Percentiles rank a stretch among this genome's conserved stretches.
These are phyloP conservation scores for Aspergillus campestris DNA, from an alignment of 495 filamentous ascomycete species.

Conservation along the genomic window DNA sequence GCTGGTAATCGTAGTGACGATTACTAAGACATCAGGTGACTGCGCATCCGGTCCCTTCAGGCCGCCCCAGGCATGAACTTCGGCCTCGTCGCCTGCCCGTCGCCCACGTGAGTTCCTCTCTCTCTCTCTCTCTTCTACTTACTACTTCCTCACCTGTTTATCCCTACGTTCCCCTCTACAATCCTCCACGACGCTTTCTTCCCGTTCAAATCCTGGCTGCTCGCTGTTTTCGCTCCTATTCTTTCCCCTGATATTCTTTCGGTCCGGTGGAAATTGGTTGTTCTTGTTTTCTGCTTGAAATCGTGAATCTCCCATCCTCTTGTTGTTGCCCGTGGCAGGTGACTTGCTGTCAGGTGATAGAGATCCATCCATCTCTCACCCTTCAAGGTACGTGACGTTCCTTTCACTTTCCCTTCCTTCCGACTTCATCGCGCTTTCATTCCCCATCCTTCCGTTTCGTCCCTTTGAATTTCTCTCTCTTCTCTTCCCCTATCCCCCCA, in stretches of 20 bases:
- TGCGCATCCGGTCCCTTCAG: conserved; percentile 20
- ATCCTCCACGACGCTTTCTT: conserved; percentile 16
- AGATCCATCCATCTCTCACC: conserved; percentile 23
- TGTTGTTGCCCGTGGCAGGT: conserved; percentile 44
- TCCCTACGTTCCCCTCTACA: conserved; percentile 26
- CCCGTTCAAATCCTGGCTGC: conserved; percentile 13
- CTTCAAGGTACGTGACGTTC: conserved; percentile 33
- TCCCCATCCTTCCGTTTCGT: too few relatives aligned
- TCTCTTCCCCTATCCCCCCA: conserved; percentile 2
- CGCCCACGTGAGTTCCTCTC: conserved; percentile 34
- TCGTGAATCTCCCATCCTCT: conserved; percentile 27
- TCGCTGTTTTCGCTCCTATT: neutral
- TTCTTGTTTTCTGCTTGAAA: conserved; percentile 21
- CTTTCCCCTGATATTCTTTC: conserved; percentile 8
- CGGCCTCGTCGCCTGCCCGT: conserved; percentile 20
- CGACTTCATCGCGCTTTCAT: too few relatives aligned
- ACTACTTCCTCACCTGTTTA: conserved; percentile 22
- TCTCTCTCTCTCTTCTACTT: conserved; percentile 29
- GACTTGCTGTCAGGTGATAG: conserved; percentile 48
- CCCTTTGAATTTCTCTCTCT: conserved; percentile 1
- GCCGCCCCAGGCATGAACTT: conserved; percentile 14
- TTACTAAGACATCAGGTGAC: conserved; percentile 27
- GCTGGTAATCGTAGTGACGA: too few relatives aligned
- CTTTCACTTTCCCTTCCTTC: too few relatives aligned
- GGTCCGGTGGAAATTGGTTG: conserved; percentile 15